A percentile compares a stretch with the other conserved stretches of the same genome.
Conservation (phyloP, 2,329 filamentous ascomycete species). For the Apiospora koreana region DNA sequence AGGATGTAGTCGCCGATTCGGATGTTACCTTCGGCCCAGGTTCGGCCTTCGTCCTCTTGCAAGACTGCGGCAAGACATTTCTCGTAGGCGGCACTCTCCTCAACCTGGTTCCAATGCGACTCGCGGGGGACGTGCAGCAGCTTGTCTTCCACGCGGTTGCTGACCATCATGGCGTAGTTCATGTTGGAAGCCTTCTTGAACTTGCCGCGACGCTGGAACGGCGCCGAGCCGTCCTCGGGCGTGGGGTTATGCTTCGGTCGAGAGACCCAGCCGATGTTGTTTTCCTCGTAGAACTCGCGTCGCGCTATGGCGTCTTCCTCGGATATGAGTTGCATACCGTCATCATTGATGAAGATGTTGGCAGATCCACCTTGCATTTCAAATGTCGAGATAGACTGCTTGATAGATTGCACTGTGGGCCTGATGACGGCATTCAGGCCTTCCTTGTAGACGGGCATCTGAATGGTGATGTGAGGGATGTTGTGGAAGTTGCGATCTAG, state of each 20-base stretch:
- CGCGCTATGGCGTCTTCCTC: conserved; percentile 48
- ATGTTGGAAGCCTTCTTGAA: conserved; percentile 74
- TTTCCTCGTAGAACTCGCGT: conserved; percentile 57
- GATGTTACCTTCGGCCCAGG: conserved; percentile 84
- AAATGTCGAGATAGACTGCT: conserved; percentile 59
- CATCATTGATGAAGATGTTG: conserved; percentile 69
- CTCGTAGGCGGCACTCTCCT: conserved; percentile 69
- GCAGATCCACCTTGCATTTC: conserved; percentile 65
- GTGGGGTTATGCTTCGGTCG: conserved; percentile 54
- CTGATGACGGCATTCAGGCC: conserved; percentile 50
- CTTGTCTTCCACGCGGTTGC: conserved; percentile 71
- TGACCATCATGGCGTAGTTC: conserved; percentile 70
- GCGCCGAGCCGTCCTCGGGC: conserved; percentile 47
- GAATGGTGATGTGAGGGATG: conserved; percentile 50
- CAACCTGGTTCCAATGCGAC: conserved; percentile 65
- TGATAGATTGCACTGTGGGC: conserved; percentile 56
- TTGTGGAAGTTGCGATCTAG: conserved; percentile 38
- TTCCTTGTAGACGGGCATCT: conserved; percentile 54
- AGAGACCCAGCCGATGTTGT: conserved; percentile 58
- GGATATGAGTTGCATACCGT: conserved; percentile 64
- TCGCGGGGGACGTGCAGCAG: conserved; percentile 57
- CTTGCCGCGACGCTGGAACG: conserved; percentile 63
- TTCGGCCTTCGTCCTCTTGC: conserved; percentile 63
- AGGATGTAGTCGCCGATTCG: conserved; percentile 83
- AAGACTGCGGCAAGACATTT: conserved; percentile 66